Percentiles rank a stretch among this genome's conserved stretches.
These are phyloP conservation scores for Setaria italica DNA, from an alignment of 202 grass and related monocot species.

Conservation along the genomic window DNA sequence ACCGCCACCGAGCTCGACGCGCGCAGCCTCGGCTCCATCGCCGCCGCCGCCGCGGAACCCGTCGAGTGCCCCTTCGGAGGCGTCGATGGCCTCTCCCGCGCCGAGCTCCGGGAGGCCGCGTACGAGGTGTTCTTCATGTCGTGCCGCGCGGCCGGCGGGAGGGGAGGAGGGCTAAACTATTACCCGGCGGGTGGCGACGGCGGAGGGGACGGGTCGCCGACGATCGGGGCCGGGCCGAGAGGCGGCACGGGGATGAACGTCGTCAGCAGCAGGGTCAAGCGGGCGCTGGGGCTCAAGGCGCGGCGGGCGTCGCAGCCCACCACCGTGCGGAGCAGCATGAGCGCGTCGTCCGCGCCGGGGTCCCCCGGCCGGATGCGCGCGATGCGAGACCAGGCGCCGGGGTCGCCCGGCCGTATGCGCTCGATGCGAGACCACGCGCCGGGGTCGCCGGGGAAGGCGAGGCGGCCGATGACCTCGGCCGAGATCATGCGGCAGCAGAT, in stretches of 20 bases:
- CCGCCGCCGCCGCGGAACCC: conserved; percentile 11
- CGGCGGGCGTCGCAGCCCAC: conserved; percentile 69
- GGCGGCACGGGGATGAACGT: conserved; percentile 82
- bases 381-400: conserved; percentile 24
- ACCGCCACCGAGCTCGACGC: conserved; percentile 37
- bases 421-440: conserved; percentile 24
- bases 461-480: conserved; percentile 87
- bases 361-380: conserved; percentile 52
- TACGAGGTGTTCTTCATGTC: conserved; percentile 98
- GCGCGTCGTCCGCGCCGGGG: conserved; percentile 48
- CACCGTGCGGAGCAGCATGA: conserved; percentile 47
- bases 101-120: conserved; percentile 71
- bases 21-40: conserved; percentile 15
- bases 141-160: conserved; percentile 60
- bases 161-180: conserved; percentile 44
- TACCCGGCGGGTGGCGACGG: conserved; percentile 24
- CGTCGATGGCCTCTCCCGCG: conserved; percentile 54
- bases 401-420: conserved; percentile 48
- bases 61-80: conserved; percentile 73
- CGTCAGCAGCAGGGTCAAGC: conserved; percentile 81
- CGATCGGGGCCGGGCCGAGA: conserved; percentile 53
- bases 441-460: conserved; percentile 47
- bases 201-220: conserved; percentile 35
- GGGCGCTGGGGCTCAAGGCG: conserved; percentile 74
- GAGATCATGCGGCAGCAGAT: conserved; percentile 98